Base-by-base conservation (phyloP, 1,284 basidiomycete species). In the Trametes polyzona region DNA sequence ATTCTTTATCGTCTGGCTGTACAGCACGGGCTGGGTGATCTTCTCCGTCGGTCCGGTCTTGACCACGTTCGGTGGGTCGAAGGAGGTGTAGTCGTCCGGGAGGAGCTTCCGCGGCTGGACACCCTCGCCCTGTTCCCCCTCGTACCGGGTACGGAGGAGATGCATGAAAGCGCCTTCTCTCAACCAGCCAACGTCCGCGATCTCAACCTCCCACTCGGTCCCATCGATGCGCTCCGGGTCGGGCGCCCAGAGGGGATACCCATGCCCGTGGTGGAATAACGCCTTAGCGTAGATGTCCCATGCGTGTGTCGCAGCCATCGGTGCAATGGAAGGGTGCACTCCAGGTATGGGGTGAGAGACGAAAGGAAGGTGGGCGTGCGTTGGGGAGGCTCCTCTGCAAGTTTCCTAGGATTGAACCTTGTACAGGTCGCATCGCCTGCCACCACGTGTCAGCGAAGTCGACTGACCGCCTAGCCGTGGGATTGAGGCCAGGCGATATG, bases 141-240 rank as follows among this genome's bases (percentile, higher is more conserved):
- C 47, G 0, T 57, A 48, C 23, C 37, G 37, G 5, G 37, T 39
- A 10, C 68, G 65, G 54, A 69, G 65, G 2, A 69, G 40, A 24
- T 62, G 62, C 17, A 43, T 40, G 51, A 68, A 67, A 0, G 47
- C 33, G 11, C 68, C 67, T 1, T 62, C 44, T 7, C 57, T 32
- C 11, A 66, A 4, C 43, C 52, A 66, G 2, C 68, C 67, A 7
- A 70, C 66, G 56, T 69, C 68, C 4, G 67, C 68, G 16, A 67
- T 58, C 21, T 52, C 10, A 7, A 66, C 54, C 32, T 61, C 59
- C 26, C 49, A 35, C 10, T 44, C 48, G n/a, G n/a, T n/a, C n/a
- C n/a, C n/a, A n/a, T 2, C 52, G 12, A 0, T 23, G 8, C 12
- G 39, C 16, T 54, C 52, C 2, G 58, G 59, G 26, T 70, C 66